Percentiles rank a stretch among this genome's conserved stretches.
phyloP scores from a whole-genome alignment of 208 protist genomes.

The Angomonas ambiguus region DNA sequence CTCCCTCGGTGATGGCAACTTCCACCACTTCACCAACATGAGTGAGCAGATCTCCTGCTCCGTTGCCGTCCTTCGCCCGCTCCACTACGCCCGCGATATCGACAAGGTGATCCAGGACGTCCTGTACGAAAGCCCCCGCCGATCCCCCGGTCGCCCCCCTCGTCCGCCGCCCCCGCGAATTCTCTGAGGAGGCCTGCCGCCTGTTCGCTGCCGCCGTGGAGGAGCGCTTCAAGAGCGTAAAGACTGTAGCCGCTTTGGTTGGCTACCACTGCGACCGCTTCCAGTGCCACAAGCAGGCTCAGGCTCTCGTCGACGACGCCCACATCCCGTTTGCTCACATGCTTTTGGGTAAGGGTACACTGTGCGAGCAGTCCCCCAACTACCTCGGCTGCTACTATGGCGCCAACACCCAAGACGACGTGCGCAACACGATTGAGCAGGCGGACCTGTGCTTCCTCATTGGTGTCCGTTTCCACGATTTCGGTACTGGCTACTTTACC shows the following conservation, averaged over 20 bases:
- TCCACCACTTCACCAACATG: constrained; percentile 27
- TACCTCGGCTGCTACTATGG: constrained; percentile 36
- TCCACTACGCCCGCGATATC: constrained; percentile 28
- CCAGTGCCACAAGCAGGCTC: constrained; percentile 19
- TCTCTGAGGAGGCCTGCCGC: constrained; percentile 7
- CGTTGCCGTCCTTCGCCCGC: constrained; percentile 1
- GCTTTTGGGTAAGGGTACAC: constrained; percentile 37
- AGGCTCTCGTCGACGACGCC: constrained; percentile 33
- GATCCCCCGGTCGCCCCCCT: constrained; percentile 16
- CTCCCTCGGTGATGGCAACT: constrained; percentile 31
- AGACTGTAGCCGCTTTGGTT: constrained; percentile 16
- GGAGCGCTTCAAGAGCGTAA: constrained; percentile 19
- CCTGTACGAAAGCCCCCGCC: constrained; percentile 14
- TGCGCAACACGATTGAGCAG: constrained; percentile 19
- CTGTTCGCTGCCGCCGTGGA: constrained; percentile 25
- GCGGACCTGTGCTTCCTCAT: constrained; percentile 24
- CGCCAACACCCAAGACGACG: not conserved
- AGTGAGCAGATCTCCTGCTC: constrained; percentile 24
- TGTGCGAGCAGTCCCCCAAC: constrained; percentile 40
- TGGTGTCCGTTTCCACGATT: constrained; percentile 50
- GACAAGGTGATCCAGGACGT: constrained; percentile 23
- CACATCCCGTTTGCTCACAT: constrained; percentile 31
- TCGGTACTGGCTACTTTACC: constrained; percentile 43
- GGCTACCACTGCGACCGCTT: constrained; percentile 44
- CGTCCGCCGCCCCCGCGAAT: not conserved